Evolutionary conservation across 352 stramenopile species (phyloP).

Genomic region (Globisporangium camurandrum): DNA sequence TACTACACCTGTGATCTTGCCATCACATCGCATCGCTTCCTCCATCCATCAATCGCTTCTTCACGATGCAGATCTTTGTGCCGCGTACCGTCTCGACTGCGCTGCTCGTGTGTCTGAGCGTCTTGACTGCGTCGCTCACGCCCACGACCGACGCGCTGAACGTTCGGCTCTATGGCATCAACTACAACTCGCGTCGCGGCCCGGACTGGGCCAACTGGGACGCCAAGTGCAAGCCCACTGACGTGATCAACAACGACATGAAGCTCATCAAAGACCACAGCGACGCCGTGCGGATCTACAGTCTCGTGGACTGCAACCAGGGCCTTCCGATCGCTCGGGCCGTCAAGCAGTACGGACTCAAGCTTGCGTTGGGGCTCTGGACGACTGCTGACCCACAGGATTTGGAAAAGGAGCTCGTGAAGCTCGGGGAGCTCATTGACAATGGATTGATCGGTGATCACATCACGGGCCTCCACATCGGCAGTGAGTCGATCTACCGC

Average conservation of each 20-base stretch:
- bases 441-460: constrained; percentile 33
- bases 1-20: neutral
- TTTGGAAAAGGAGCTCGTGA: constrained; percentile 36
- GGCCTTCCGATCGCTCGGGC: constrained; percentile 31
- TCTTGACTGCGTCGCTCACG: constrained; percentile 5
- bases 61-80: constrained; percentile 13
- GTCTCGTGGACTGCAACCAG: constrained; percentile 46
- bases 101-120: too few relatives aligned
- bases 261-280: constrained; percentile 28
- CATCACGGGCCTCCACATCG: constrained; percentile 46
- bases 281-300: constrained; percentile 66
- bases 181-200: constrained; percentile 66
- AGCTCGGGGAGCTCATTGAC: constrained; percentile 34
- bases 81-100: constrained; percentile 4
- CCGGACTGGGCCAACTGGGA: constrained; percentile 31
- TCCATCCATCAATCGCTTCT: neutral
- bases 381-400: constrained; percentile 28
- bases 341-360: constrained; percentile 34
- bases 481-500: constrained; percentile 66
- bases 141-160: constrained; percentile 23
- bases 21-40: neutral
- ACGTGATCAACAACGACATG: constrained; percentile 52
- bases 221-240: constrained; percentile 34
- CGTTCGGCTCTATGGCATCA: constrained; percentile 58
- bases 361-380: constrained; percentile 64